These are phyloP conservation scores for Candida alai DNA, from an alignment of 805 yeast species.

Conservation along the genomic window DNA sequence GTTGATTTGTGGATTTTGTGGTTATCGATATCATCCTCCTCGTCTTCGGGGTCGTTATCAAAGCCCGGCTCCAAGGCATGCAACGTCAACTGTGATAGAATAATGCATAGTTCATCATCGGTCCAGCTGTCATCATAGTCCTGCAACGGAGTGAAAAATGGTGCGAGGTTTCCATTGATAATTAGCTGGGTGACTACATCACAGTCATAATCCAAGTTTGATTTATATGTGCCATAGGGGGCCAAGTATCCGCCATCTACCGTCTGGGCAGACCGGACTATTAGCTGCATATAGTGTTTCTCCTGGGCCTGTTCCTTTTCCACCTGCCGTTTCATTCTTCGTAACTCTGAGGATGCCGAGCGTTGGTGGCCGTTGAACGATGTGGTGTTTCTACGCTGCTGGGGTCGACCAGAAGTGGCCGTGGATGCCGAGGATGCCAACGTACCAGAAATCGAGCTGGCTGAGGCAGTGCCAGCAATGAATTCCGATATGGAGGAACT, in stretches of 20 bases:
- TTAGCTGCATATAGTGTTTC: conserved; percentile 50
- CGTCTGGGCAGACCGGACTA: conserved; percentile 60
- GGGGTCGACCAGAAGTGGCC: conserved; percentile 1
- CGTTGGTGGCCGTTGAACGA: conserved; percentile 10
- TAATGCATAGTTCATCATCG: conserved; percentile 55
- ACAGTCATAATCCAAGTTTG: conserved; percentile 70
- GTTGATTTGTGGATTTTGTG: conserved; percentile 52
- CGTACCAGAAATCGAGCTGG: conserved; percentile 7
- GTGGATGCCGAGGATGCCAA: conserved; percentile 7
- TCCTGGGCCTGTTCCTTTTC: conserved; percentile 56
- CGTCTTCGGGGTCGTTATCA: conserved; percentile 50
- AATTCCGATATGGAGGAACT: conserved; percentile 13
- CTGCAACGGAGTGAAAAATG: conserved; percentile 86
- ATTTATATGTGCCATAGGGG: conserved; percentile 84
- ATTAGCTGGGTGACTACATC: conserved; percentile 70
- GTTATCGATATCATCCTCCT: conserved; percentile 61
- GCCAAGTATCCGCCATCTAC: conserved; percentile 95
- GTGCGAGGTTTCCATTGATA: conserved; percentile 70
- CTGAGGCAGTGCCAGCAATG: conserved; percentile 3
- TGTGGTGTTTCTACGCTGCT: conserved; percentile 19
- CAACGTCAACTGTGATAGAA: conserved; percentile 48
- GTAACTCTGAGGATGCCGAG: conserved; percentile 16
- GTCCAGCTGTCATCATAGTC: conserved; percentile 73
- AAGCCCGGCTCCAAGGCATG: conserved; percentile 54
- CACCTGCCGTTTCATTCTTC: conserved; percentile 30